Conservation (phyloP, 2,329 filamentous ascomycete genomes). For the Hymenoscyphus infarciens region DNA sequence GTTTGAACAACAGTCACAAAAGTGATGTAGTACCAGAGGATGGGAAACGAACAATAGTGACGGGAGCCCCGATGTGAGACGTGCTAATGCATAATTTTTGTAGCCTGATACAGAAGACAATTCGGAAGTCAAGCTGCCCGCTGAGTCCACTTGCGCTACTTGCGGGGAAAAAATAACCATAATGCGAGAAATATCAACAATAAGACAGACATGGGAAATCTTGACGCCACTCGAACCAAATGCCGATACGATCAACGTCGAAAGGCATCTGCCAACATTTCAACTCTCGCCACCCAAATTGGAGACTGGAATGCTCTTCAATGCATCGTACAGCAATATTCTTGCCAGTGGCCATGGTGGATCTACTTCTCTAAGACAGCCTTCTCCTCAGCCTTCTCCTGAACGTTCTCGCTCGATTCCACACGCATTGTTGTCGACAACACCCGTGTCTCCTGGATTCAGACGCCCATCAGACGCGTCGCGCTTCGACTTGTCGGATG, state of each 20-base stretch:
- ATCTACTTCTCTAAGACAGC: slow-evolving; percentile 15
- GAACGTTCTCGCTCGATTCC: slow-evolving; percentile 20
- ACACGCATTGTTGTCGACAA: slow-evolving; percentile 15
- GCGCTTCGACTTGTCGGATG: slow-evolving; percentile 19
- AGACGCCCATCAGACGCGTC: slow-evolving; percentile 18
- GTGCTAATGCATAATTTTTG: slow-evolving; percentile 3
- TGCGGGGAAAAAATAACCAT: slow-evolving; percentile 37
- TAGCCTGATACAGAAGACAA: slow-evolving; percentile 24
- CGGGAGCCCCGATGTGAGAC: not conserved
- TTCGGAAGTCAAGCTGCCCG: slow-evolving; percentile 26
- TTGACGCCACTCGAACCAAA: slow-evolving; percentile 38
- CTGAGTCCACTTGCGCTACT: slow-evolving; percentile 35
- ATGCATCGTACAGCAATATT: slow-evolving; percentile 21
- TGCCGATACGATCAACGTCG: slow-evolving; percentile 39
- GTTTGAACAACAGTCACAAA: not conserved
- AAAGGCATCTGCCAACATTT: slow-evolving; percentile 39
- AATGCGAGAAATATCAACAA: slow-evolving; percentile 38
- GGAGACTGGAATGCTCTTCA: slow-evolving; percentile 23
- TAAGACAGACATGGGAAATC: slow-evolving; percentile 38
- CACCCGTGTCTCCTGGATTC: slow-evolving; percentile 24
- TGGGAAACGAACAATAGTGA: not conserved
- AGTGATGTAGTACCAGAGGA: not conserved
- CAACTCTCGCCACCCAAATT: slow-evolving; percentile 35
- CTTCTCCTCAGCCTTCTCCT: slow-evolving; percentile 16
- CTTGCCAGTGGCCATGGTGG: slow-evolving; percentile 12